phyloP scores from a whole-genome alignment of 768 basidiomycete species.

The Suillus lakei region DNA sequence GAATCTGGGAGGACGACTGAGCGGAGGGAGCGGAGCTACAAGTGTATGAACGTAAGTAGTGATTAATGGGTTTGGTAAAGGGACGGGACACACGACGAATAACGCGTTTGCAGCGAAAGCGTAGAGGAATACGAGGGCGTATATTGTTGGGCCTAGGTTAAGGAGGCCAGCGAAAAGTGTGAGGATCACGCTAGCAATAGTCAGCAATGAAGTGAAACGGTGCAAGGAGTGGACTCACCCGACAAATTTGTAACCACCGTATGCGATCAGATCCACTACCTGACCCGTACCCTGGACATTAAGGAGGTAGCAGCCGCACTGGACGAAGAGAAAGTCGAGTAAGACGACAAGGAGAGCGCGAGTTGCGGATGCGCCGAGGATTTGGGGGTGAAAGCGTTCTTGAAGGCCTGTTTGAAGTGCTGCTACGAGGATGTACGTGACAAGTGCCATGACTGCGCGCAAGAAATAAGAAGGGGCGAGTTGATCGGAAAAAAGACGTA shows the following conservation, averaged over 20 bases:
- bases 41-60: too few species aligned
- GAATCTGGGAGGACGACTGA: constrained; percentile 88
- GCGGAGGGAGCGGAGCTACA: constrained; percentile 90
- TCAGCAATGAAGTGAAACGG: not conserved
- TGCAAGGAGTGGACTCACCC: constrained; percentile 71
- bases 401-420: constrained; percentile 86
- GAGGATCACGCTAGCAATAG: constrained; percentile 72
- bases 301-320: constrained; percentile 91
- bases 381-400: constrained; percentile 83
- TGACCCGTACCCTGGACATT: constrained; percentile 78
- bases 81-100: too few species aligned
- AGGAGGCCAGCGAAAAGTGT: constrained; percentile 75
- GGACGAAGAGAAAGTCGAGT: constrained; percentile 88
- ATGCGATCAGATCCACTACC: constrained; percentile 84
- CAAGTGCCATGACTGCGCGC: constrained; percentile 89
- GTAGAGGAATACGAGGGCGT: constrained; percentile 79
- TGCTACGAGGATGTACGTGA: constrained; percentile 91
- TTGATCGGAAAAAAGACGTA: constrained; percentile 35
- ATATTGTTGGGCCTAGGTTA: constrained; percentile 62
- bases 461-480: constrained; percentile 15
- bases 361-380: constrained; percentile 86
- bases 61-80: too few species aligned
- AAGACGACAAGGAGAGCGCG: constrained; percentile 85
- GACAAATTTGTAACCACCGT: constrained; percentile 97
- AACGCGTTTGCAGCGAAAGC: constrained; percentile 89